These are phyloP conservation scores for Ajuga reptans DNA, from an alignment of 305 asterid species.

Conservation along the genomic window DNA sequence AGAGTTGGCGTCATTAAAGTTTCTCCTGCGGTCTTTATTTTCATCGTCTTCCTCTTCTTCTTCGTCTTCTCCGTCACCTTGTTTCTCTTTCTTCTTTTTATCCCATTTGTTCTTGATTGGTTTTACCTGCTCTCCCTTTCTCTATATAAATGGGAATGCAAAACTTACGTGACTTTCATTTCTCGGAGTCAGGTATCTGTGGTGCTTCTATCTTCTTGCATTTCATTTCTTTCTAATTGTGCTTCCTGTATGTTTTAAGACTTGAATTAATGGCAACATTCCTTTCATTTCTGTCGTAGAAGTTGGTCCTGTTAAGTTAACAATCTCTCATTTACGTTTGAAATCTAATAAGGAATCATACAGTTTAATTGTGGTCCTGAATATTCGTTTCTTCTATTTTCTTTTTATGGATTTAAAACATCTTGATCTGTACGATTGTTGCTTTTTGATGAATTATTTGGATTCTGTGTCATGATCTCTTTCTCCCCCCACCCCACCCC, in stretches of 20 bases:
- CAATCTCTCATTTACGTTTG: background rate
- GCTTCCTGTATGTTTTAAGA: conserved; percentile 8
- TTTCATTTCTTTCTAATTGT: background rate
- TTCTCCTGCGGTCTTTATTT: conserved; percentile 24
- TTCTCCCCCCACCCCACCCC: no score
- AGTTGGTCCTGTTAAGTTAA: conserved; percentile 3
- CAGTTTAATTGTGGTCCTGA: conserved; percentile 3
- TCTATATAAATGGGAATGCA: conserved; percentile 24
- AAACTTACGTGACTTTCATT: conserved; percentile 14
- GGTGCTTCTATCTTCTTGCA: conserved; percentile 5
- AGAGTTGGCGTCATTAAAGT: conserved; percentile 19
- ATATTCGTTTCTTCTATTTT: background rate
- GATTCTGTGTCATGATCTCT: background rate
- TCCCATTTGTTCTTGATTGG: conserved; percentile 2
- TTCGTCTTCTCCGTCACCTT: conserved; percentile 1
- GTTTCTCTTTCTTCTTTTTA: conserved; percentile 14
- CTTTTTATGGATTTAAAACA: conserved; percentile 19
- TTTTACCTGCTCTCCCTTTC: conserved; percentile 19
- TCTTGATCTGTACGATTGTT: conserved; percentile 18
- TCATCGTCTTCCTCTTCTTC: conserved; percentile 27
- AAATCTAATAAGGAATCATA: conserved; percentile 15
- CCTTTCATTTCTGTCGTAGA: background rate
- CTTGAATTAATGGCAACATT: conserved; percentile 4
- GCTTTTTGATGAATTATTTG: conserved; percentile 3
- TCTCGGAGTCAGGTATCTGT: conserved; percentile 19